Base-by-base conservation (phyloP, 2,329 filamentous ascomycete genomes). In the Exophiala sp. region DNA sequence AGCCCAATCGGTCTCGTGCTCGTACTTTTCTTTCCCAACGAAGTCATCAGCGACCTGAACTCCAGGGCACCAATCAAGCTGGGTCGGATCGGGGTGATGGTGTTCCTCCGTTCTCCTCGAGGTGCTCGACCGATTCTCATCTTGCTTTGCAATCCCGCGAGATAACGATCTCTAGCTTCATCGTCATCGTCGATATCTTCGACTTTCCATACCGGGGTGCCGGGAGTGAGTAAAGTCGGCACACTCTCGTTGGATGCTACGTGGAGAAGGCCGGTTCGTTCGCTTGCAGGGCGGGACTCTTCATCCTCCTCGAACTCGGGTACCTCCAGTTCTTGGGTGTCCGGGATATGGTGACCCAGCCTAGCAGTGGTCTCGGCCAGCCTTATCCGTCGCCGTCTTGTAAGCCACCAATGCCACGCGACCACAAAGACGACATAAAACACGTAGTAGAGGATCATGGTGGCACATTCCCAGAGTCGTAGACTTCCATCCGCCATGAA, bases 61-160 rank as follows among this genome's bases (percentile, higher is more conserved):
- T 98, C 93, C 50, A 98, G 74, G 7, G 88, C 93, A 37, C 93
- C 93, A 2, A 98, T 85, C 40, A 98, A 73, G 72, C 93, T 97
- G 1, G 93, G 91, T 37, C 93, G 79, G 55, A 98, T 96, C 0
- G 89, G 86, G 5, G 83, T 91, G 53, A 90, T 78, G 1, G 88
- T 81, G 40, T 77, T 88, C 57, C 83, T 84, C 58, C 85, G 81
- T 56, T 82, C 78, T 38, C 76, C 76, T 40, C 80, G 75, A 24
- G 73, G 72, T 1, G 86, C 81, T 18, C 88, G 80, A 58, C 82
- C 82, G 22, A 97, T 77, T 49, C 91, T 85, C 93, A 98, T 98
- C 66, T 88, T 95, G 66, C 83, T 93, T 32, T 85, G 84, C 64
- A 98, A 80, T 66, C 97, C 90, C 16, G 88, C 88, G 52, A 83